These are phyloP conservation scores for Lentinus brumalis DNA, from an alignment of 768 basidiomycete genomes.

Conservation along the genomic window DNA sequence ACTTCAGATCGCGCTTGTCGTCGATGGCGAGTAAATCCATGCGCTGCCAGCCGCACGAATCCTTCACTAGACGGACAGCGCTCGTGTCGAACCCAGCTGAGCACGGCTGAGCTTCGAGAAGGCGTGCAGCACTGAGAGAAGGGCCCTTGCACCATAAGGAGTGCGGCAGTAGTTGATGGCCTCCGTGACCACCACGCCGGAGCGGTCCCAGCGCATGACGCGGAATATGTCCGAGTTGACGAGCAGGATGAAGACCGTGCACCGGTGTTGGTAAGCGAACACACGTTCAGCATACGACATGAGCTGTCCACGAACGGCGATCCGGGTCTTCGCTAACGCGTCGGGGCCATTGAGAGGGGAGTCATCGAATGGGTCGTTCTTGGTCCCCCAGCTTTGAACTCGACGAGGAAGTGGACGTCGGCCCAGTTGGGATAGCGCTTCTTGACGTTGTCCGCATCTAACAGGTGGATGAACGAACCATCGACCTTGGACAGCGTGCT, in stretches of 20 bases:
- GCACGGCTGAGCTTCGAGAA: too few relatives aligned
- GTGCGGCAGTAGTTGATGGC: too few relatives aligned
- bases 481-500: neutral
- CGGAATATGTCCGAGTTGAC: slow-evolving; percentile 1
- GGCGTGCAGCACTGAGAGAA: too few relatives aligned
- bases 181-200: slow-evolving; percentile 1
- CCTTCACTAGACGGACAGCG: too few relatives aligned
- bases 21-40: too few relatives aligned
- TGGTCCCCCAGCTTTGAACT: neutral
- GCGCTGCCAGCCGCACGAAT: too few relatives aligned
- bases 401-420: neutral
- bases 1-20: too few relatives aligned
- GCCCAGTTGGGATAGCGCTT: neutral
- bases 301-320: neutral
- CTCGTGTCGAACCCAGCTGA: too few relatives aligned
- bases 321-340: neutral
- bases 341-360: neutral
- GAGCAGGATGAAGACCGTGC: neutral
- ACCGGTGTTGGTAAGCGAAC: slow-evolving; percentile 4
- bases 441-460: neutral
- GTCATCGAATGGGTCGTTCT: neutral
- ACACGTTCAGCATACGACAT: neutral
- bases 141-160: too few relatives aligned
- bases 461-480: neutral
- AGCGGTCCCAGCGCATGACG: slow-evolving; percentile 3